Evolutionary conservation across 495 filamentous ascomycete genomes (phyloP).

Genomic region (Bacidia gigantensis): DNA sequence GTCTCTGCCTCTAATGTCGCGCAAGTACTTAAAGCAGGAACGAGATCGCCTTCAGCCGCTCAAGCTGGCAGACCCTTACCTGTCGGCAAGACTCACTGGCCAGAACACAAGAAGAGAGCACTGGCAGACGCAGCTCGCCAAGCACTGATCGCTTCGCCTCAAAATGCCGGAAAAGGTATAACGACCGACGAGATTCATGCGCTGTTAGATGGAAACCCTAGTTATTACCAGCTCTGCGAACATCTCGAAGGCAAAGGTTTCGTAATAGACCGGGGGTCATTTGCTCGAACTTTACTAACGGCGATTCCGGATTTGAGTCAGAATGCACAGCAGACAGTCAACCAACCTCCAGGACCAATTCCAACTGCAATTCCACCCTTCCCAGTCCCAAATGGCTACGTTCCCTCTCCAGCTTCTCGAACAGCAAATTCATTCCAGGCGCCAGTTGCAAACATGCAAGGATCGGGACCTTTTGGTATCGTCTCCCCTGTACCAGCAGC

Average conservation of each 20-base stretch:
- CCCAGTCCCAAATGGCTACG: not conserved
- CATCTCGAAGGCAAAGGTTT: slow-evolving; percentile 32
- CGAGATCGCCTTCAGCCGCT: too few relatives aligned
- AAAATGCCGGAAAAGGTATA: slow-evolving; percentile 20
- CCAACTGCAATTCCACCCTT: not conserved
- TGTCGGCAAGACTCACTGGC: slow-evolving; percentile 20
- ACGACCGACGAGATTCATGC: slow-evolving; percentile 23
- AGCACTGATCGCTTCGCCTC: slow-evolving; percentile 16
- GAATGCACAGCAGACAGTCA: not conserved
- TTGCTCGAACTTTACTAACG: slow-evolving; percentile 32
- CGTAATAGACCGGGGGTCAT: slow-evolving; percentile 28
- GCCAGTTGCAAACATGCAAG: not conserved
- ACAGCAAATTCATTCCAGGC: not conserved
- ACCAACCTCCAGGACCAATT: not conserved
- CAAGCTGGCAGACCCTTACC: too few relatives aligned
- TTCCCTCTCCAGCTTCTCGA: not conserved
- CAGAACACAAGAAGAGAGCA: slow-evolving; percentile 21
- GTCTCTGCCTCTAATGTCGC: not conserved
- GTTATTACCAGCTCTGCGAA: slow-evolving; percentile 37
- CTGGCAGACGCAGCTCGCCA: slow-evolving; percentile 23
- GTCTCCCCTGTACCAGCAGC: not conserved
- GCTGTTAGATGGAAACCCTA: slow-evolving; percentile 34
- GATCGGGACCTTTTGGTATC: not conserved
- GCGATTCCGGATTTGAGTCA: slow-evolving; percentile 27
- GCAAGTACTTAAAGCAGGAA: not conserved